Base-by-base conservation (phyloP, 2,329 filamentous ascomycete genomes). In the Alternaria triticimaculans region DNA sequence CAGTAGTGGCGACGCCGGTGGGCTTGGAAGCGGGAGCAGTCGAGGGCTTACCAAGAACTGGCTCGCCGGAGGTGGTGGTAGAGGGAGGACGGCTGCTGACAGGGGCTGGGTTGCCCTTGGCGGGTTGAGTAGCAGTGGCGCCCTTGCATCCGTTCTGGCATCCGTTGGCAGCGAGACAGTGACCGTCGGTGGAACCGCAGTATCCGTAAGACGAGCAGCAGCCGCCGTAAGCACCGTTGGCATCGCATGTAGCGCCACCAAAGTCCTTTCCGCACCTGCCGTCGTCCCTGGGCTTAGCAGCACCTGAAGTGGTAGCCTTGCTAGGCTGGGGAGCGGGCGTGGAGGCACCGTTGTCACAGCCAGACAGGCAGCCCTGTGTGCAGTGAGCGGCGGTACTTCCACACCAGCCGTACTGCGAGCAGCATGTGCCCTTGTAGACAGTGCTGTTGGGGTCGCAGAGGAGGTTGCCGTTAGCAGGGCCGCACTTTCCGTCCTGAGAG, bases 361-460 rank as follows among this genome's bases (percentile, higher is more conserved):
- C 80, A 60, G 73, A 80, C 65, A 80, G 80, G 70, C 80, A 82
- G 49, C 79, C 78, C 49, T 74, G 72, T 41, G 74, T 80, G 65
- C 80, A 81, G 64, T 81, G 78, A 26, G 73, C 79, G n/a, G 76
- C 54, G 41, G 79, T 80, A 62, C 78, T 78, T 68, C 83, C 84
- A 64, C 83, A 85, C 80, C 79, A 80, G 51, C 78, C 77, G 62
- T 81, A 80, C 67, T 75, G 71, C 46, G 81, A 83, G 71, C 83
- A 85, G 68, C 83, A 85, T 30, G 77, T 74, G 44, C 83, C 83
- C 3, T 69, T 78, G 73, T 85, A 84, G 12, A 73, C 76, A 6
- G 73, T 82, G 72, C 81, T 83, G 8, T 82, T 80, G 46, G 83
- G 80, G 65, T 84, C 78, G 67, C 80, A 82, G 45, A 82, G 72